These are phyloP conservation scores for Starmerella cellae DNA, from an alignment of 805 yeast species.

Conservation along the genomic window DNA sequence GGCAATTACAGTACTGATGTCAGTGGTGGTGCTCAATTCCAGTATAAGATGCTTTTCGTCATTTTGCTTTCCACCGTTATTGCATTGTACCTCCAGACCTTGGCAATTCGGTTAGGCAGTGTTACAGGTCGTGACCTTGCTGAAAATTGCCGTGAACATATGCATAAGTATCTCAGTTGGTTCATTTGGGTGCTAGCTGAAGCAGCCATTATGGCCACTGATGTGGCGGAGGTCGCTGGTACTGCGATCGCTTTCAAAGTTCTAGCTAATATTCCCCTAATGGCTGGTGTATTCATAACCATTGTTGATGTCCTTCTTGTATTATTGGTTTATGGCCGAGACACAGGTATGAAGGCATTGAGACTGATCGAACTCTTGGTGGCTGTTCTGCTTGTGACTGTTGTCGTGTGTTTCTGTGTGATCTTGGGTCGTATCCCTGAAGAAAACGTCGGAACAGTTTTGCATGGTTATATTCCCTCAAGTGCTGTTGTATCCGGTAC, in stretches of 20 bases:
- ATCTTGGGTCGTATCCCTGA: conserved; percentile 59
- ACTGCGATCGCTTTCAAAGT: conserved; percentile 88
- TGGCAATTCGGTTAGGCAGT: conserved; percentile 80
- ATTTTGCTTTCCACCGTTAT: conserved; percentile 66
- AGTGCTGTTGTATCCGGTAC: conserved; percentile 38
- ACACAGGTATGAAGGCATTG: conserved; percentile 64
- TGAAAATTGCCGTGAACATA: conserved; percentile 64
- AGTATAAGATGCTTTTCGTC: conserved; percentile 65
- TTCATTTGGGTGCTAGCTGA: conserved; percentile 68
- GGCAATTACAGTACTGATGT: conserved; percentile 95
- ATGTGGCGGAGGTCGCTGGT: conserved; percentile 95
- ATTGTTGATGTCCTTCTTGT: conserved; percentile 77
- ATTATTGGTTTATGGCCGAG: conserved; percentile 75
- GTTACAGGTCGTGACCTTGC: conserved; percentile 92
- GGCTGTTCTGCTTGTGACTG: conserved; percentile 59
- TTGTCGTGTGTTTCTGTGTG: conserved; percentile 72
- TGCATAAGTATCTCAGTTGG: conserved; percentile 40
- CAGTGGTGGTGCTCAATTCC: conserved; percentile 80
- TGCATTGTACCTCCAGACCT: conserved; percentile 74
- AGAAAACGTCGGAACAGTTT: conserved; percentile 43
- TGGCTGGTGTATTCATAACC: conserved; percentile 73
- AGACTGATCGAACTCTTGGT: conserved; percentile 75
- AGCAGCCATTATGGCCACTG: conserved; percentile 85
- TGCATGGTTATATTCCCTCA: conserved; percentile 54
- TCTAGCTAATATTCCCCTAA: conserved; percentile 62